Conservation (phyloP, 306 rosid genomes). For the Glycyrrhiza uralensis region DNA sequence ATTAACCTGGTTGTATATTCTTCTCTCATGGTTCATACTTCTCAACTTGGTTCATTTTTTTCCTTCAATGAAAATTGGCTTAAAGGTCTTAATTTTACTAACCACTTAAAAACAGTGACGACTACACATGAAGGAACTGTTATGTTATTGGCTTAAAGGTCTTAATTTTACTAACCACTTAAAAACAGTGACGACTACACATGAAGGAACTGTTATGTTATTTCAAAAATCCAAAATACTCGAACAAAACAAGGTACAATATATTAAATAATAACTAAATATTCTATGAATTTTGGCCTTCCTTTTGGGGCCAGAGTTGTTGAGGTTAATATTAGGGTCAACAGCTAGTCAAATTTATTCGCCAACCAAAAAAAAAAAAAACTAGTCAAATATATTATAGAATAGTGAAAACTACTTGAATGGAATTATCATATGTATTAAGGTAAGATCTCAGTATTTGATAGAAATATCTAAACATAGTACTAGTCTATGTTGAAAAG, state of each 20-base stretch:
- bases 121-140: neutral
- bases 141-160: neutral
- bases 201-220: neutral
- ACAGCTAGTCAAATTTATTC: neutral
- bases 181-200: neutral
- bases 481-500: neutral
- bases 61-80: neutral
- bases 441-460: neutral
- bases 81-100: neutral
- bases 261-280: neutral
- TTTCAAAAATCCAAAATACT: neutral
- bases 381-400: neutral
- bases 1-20: neutral
- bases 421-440: neutral
- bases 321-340: neutral
- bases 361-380: no score
- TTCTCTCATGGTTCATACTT: neutral
- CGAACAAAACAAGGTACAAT: neutral
- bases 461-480: neutral
- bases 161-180: conserved; percentile 1
- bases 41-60: neutral
- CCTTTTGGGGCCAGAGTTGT: neutral
- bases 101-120: neutral
- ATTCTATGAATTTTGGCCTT: neutral
- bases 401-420: neutral